These are phyloP conservation scores for Boechera divaricarpa DNA, from an alignment of 345 rosid species.

Conservation along the genomic window DNA sequence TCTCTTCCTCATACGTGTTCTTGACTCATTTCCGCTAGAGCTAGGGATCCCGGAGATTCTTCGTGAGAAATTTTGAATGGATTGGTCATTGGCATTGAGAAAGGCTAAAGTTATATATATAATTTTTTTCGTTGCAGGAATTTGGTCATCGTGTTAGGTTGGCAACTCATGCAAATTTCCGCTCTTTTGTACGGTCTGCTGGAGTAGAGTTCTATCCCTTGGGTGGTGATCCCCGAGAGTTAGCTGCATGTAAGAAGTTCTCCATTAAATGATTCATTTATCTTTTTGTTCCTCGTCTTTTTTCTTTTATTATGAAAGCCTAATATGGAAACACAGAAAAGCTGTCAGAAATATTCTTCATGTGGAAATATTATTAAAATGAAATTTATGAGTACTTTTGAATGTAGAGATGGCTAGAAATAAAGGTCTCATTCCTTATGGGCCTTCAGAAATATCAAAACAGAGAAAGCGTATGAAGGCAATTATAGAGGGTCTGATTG, in stretches of 20 bases:
- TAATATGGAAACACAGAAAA: neutral
- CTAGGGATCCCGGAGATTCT: too few species aligned
- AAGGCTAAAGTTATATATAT: too few species aligned
- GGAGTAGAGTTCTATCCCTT: too few species aligned
- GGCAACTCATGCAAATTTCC: too few species aligned
- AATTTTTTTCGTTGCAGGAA: too few species aligned
- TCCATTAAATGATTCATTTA: slow-evolving; percentile 31
- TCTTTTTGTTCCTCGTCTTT: neutral
- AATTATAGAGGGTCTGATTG: slow-evolving; percentile 92
- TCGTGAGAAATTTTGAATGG: too few species aligned
- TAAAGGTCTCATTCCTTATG: slow-evolving; percentile 94
- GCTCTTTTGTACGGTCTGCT: too few species aligned
- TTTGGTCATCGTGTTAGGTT: too few species aligned
- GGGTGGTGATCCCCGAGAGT: slow-evolving; percentile 95
- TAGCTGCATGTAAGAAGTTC: slow-evolving; percentile 89
- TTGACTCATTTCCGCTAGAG: too few species aligned
- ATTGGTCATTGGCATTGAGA: too few species aligned
- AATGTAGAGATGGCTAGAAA: slow-evolving; percentile 93
- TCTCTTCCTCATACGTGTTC: too few species aligned
- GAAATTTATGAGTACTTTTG: slow-evolving; percentile 7
- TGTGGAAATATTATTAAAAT: neutral
- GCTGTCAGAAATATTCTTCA: slow-evolving; percentile 1
- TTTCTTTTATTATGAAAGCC: slow-evolving; percentile 1
- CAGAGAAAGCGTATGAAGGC: slow-evolving; percentile 93
- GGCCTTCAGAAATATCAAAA: slow-evolving; percentile 87